Percentiles rank a stretch among this genome's conserved stretches.
Evolutionary conservation across 2,329 filamentous ascomycete genomes (phyloP).

Genomic region (Fusarium equiseti): DNA sequence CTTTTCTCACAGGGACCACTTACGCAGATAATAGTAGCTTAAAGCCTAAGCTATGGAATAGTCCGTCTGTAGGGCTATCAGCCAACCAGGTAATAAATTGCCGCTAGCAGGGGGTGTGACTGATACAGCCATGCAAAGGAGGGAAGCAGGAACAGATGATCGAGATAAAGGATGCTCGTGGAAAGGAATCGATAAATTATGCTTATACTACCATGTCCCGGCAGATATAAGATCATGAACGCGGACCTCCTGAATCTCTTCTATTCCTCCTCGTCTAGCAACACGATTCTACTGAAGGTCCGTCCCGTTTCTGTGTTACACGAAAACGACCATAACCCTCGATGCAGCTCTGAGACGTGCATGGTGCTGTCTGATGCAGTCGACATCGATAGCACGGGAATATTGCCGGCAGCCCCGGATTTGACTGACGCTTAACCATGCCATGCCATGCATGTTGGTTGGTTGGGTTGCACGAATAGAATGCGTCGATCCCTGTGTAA

Average conservation of each 20-base stretch:
- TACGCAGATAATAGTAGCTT: neutral
- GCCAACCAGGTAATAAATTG: neutral
- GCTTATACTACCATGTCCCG: neutral
- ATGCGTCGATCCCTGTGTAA: slow-evolving; percentile 36
- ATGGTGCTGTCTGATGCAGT: slow-evolving; percentile 6
- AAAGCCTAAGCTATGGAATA: neutral
- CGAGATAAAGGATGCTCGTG: slow-evolving; percentile 1
- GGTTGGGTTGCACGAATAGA: slow-evolving; percentile 5
- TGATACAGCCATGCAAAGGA: neutral
- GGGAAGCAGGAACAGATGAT: neutral
- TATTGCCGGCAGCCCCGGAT: slow-evolving; percentile 23
- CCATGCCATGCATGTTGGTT: slow-evolving; percentile 18
- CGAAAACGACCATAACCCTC: neutral
- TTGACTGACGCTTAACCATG: slow-evolving; percentile 13
- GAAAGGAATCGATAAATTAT: neutral
- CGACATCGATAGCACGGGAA: slow-evolving; percentile 6
- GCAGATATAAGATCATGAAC: neutral
- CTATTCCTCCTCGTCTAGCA: neutral
- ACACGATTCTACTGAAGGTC: neutral
- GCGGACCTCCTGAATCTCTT: neutral
- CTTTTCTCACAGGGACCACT: neutral
- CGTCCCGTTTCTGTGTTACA: neutral
- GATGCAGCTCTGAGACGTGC: slow-evolving; percentile 9
- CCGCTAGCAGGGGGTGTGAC: slow-evolving; percentile 5
- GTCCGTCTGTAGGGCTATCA: neutral